A percentile compares a stretch with the other conserved stretches of the same genome.
These are phyloP conservation scores for Lignosus rhinocerotis DNA, from an alignment of 1,284 basidiomycete genomes.

Conservation along the genomic window DNA sequence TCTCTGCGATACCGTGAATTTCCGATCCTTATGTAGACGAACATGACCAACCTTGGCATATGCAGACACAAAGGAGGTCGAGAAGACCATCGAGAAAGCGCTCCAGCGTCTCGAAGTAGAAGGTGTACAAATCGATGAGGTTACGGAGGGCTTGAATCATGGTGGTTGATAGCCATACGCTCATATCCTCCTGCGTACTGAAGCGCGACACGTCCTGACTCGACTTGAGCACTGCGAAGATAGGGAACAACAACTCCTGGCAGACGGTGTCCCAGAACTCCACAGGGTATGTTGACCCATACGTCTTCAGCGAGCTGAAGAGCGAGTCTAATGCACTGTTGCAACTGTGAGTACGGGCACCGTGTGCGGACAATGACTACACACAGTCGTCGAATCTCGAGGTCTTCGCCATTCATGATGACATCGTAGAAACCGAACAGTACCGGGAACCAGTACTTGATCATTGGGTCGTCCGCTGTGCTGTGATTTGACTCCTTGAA, in stretches of 20 bases:
- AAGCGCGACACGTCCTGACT: slow-evolving; percentile 91
- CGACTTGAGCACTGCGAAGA: slow-evolving; percentile 94
- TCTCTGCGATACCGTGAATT: slow-evolving; percentile 58
- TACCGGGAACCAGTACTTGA: slow-evolving; percentile 96
- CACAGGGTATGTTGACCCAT: slow-evolving; percentile 84
- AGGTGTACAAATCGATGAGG: slow-evolving; percentile 95
- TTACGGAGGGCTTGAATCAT: slow-evolving; percentile 98
- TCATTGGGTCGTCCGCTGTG: slow-evolving; percentile 76
- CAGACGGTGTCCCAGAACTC: slow-evolving; percentile 99
- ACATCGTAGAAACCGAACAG: slow-evolving; percentile 98
- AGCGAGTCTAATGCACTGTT: slow-evolving; percentile 91
- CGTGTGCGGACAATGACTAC: slow-evolving; percentile 33
- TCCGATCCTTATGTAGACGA: background rate
- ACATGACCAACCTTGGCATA: slow-evolving; percentile 83
- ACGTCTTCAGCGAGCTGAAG: slow-evolving; percentile 91
- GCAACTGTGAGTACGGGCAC: background rate
- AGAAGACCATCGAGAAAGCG: slow-evolving; percentile 89
- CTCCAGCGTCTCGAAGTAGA: slow-evolving; percentile 92
- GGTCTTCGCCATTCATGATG: slow-evolving; percentile 99
- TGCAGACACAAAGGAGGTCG: slow-evolving; percentile 94
- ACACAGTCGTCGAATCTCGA: slow-evolving; percentile 94
- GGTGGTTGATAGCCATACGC: slow-evolving; percentile 98
- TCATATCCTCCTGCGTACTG: slow-evolving; percentile 98
- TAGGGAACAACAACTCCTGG: slow-evolving; percentile 96
- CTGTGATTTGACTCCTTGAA: slow-evolving; percentile 44